A percentile compares a stretch with the other conserved stretches of the same genome.
Conservation (phyloP, 495 filamentous ascomycete species). For the Neurospora sp. region DNA sequence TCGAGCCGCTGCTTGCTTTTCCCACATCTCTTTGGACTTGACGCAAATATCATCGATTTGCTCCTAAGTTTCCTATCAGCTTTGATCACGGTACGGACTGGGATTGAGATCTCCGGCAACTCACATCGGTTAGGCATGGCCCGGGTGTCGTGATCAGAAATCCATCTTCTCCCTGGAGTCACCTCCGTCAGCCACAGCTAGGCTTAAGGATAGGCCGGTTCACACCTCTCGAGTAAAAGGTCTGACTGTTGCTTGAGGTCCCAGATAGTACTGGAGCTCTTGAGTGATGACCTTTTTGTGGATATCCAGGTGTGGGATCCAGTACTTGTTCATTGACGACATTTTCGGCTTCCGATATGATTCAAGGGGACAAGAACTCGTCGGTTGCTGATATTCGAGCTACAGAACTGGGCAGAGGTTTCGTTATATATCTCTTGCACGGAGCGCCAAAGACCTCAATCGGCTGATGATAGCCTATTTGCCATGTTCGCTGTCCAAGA, state of each 20-base stretch:
- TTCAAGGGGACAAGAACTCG: neutral
- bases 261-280: conserved; percentile 46
- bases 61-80: conserved; percentile 33
- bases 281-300: conserved; percentile 47
- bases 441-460: neutral
- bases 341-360: conserved; percentile 13
- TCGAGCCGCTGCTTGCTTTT: conserved; percentile 44
- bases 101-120: conserved; percentile 6
- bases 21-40: conserved; percentile 47
- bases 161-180: conserved; percentile 42
- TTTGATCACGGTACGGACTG: neutral
- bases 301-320: conserved; percentile 47
- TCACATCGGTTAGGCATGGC: conserved; percentile 44
- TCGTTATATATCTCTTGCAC: conserved; percentile 12
- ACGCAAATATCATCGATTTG: conserved; percentile 49
- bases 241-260: conserved; percentile 42
- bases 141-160: conserved; percentile 47
- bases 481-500: conserved; percentile 10
- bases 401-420: neutral
- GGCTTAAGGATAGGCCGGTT: conserved; percentile 4
- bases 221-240: conserved; percentile 43
- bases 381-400: neutral
- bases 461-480: conserved; percentile 8
- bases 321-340: conserved; percentile 43
- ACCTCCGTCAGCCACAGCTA: conserved; percentile 20